These are phyloP conservation scores for Colletotrichum plurivorum DNA, from an alignment of 2,329 filamentous ascomycete genomes.

Conservation along the genomic window DNA sequence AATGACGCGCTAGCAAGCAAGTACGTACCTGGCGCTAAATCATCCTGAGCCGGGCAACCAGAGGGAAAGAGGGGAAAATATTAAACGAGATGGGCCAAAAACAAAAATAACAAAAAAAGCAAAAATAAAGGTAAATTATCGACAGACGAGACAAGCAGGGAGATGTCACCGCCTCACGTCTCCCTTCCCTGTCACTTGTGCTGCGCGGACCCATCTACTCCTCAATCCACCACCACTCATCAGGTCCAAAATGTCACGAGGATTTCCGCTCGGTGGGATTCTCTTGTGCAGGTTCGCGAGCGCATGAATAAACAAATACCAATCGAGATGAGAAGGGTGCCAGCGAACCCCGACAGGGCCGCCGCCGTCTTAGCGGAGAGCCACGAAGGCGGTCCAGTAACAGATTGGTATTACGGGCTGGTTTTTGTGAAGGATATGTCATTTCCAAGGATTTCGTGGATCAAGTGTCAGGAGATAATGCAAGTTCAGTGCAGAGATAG, in stretches of 20 bases:
- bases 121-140: slow-evolving; percentile 8
- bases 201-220: background rate
- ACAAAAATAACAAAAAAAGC: slow-evolving; percentile 33
- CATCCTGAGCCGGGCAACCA: slow-evolving; percentile 29
- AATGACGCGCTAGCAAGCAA: slow-evolving; percentile 27
- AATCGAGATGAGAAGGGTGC: slow-evolving; percentile 29
- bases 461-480: too few species aligned
- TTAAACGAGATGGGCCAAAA: slow-evolving; percentile 14
- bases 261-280: slow-evolving; percentile 2
- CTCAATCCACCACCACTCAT: background rate
- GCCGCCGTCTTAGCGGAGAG: background rate
- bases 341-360: background rate
- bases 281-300: slow-evolving; percentile 17
- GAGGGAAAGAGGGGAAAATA: slow-evolving; percentile 13
- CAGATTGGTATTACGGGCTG: background rate
- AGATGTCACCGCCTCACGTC: slow-evolving; percentile 12
- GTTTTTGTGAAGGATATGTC: slow-evolving; percentile 18
- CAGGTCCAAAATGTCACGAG: slow-evolving; percentile 3
- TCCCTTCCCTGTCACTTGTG: background rate
- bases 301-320: slow-evolving; percentile 41
- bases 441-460: slow-evolving; percentile 9
- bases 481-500: too few species aligned
- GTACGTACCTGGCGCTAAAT: slow-evolving; percentile 25
- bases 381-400: background rate
- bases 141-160: slow-evolving; percentile 2